Evolutionary conservation across 768 basidiomycete genomes (phyloP).

Genomic region (Kwoniella botswanensis): DNA sequence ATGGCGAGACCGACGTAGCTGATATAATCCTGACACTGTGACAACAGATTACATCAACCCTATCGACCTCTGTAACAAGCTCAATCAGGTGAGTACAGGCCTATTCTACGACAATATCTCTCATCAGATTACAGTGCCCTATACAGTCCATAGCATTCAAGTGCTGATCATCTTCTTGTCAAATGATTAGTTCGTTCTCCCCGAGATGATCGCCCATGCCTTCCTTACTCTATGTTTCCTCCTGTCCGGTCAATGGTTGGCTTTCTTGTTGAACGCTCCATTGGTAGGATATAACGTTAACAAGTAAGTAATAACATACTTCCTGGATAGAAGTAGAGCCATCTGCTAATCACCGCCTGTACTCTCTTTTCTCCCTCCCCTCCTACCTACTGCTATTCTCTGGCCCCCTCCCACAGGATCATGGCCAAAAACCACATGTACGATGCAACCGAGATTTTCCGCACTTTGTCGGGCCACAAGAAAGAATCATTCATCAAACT

Average conservation of each 20-base stretch:
- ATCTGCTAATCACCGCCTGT: too few relatives aligned
- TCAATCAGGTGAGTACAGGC: slow-evolving; percentile 76
- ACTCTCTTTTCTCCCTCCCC: neutral
- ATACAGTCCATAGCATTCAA: too few relatives aligned
- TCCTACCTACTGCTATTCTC: neutral
- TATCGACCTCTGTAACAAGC: slow-evolving; percentile 99
- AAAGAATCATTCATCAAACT: slow-evolving; percentile 95
- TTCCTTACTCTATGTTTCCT: slow-evolving; percentile 89
- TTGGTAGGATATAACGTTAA: slow-evolving; percentile 88
- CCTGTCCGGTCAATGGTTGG: slow-evolving; percentile 92
- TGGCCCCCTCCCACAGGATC: slow-evolving; percentile 66
- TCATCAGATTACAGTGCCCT: too few relatives aligned
- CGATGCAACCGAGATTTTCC: slow-evolving; percentile 98
- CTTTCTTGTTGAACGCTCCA: slow-evolving; percentile 86
- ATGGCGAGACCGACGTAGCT: too few relatives aligned
- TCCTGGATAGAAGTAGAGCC: too few relatives aligned
- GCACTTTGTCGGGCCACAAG: slow-evolving; percentile 89
- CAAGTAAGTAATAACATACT: slow-evolving; percentile 68
- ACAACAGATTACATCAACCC: slow-evolving; percentile 89
- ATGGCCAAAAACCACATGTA: slow-evolving; percentile 95
- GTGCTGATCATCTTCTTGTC: too few relatives aligned
- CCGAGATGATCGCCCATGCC: slow-evolving; percentile 94
- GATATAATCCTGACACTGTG: too few relatives aligned
- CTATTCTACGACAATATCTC: neutral
- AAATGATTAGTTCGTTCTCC: slow-evolving; percentile 80